Evolutionary conservation across 2,329 filamentous ascomycete genomes (phyloP), one percentile per base, ranked within the genome.

Genomic region (Calonectria crousiana): DNA sequence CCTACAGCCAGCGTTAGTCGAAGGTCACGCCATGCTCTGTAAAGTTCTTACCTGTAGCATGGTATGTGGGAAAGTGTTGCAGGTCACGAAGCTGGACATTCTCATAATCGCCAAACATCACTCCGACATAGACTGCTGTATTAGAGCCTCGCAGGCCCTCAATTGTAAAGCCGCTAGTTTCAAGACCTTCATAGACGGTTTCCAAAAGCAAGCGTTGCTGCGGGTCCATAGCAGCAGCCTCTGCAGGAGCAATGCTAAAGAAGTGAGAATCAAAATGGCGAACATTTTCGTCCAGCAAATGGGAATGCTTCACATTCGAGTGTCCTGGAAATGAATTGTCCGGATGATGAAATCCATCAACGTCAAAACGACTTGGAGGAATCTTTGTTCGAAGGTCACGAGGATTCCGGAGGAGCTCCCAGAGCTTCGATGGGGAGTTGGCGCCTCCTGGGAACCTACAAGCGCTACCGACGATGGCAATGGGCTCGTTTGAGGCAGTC

Each of bases 221-320:
- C 3, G 82, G 82, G 32, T 84, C 82, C 74, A 83, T 80, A 10
- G 60, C 66, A 23, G 71, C 67, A 36, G 80, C 81, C 49, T 83
- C 79, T 3, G 65, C 71, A 5, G 74, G 58, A 3, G 76, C 74
- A 18, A 78, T 75, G 9, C 66, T 69, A 64, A 81, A 81, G 56
- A 81, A 81, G 26, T 75, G 71, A 5, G 79, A 78, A 65, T 81
- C 79, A 18, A 81, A 79, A 6, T 65, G 49, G 10, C 52, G 51
- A 13, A 81, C 69, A 62, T 83, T 77, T 34, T 83, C 71, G 14
- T 80, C 72, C 10, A 83, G 60, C 28, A 82, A 78, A 68, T 83
- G 76, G 16, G 76, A 78, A 2, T 84, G 84, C 16, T 78, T 80
- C 47, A 87, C 83, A 6, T 73, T 67, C 18, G 64, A 60, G 38